phyloP scores from a whole-genome alignment of 225 moss, liverwort and hornwort species.

The Pleurozium schreberi region DNA sequence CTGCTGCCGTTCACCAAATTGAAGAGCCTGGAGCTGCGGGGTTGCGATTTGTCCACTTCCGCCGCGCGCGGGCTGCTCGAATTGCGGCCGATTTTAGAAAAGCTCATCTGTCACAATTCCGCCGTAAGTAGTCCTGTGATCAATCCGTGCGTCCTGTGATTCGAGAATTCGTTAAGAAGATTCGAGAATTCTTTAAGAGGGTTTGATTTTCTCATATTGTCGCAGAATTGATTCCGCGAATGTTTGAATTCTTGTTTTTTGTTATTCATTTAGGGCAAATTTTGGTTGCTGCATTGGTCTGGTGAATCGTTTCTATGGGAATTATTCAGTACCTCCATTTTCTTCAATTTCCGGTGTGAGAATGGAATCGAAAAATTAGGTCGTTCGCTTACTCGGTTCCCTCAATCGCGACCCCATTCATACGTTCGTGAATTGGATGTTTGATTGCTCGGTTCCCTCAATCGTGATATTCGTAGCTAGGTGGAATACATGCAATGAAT shows the following conservation, averaged over 20 bases:
- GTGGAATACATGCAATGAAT: not conserved
- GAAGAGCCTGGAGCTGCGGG: constrained; percentile 77
- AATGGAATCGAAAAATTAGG: not conserved
- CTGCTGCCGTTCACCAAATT: constrained; percentile 64
- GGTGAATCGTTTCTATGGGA: not conserved
- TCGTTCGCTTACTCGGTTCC: not conserved
- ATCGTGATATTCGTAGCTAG: not conserved
- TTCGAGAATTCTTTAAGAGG: not conserved
- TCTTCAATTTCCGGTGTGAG: not conserved
- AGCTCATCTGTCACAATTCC: constrained; percentile 82
- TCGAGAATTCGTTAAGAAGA: not conserved
- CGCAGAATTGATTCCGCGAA: not conserved
- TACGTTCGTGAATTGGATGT: not conserved
- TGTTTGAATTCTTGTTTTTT: not conserved
- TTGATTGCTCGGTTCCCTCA: not conserved
- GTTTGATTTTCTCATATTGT: not conserved
- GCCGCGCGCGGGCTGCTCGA: constrained; percentile 80
- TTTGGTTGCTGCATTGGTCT: not conserved
- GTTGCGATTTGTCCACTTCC: constrained; percentile 89
- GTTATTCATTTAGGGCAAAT: not conserved
- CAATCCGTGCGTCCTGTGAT: not conserved
- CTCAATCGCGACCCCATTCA: not conserved
- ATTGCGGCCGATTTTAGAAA: constrained; percentile 81
- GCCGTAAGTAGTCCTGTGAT: constrained; percentile 25
- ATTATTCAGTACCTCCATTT: not conserved